These are phyloP conservation scores for Cutaneotrichosporon spelunceum DNA, from an alignment of 1,284 basidiomycete species.

Conservation along the genomic window DNA sequence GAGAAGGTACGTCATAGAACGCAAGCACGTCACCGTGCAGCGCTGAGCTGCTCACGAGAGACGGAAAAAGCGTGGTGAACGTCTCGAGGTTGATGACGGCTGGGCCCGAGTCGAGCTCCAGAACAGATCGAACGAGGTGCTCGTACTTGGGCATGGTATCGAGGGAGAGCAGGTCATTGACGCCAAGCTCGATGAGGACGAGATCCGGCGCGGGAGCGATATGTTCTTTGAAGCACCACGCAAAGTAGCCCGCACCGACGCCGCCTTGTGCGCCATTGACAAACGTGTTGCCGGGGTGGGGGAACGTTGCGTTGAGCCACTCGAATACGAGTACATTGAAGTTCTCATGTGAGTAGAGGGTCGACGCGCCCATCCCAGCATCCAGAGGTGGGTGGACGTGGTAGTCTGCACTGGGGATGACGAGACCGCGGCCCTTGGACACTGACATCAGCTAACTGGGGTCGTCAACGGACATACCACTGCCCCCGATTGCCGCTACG, in stretches of 20 bases:
- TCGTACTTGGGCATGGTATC: slow-evolving; percentile 42
- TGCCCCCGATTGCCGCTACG: slow-evolving; percentile 46
- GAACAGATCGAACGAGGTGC: slow-evolving; percentile 38
- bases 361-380: slow-evolving; percentile 30
- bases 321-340: slow-evolving; percentile 46
- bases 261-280: slow-evolving; percentile 51
- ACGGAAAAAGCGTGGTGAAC: slow-evolving; percentile 47
- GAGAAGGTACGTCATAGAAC: slow-evolving; percentile 47
- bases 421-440: slow-evolving; percentile 44
- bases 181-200: slow-evolving; percentile 46
- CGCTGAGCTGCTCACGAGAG: slow-evolving; percentile 39
- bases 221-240: slow-evolving; percentile 50
- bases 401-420: slow-evolving; percentile 13
- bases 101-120: slow-evolving; percentile 41
- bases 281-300: slow-evolving; percentile 33
- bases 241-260: slow-evolving; percentile 47
- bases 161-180: slow-evolving; percentile 45
- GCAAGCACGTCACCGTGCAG: slow-evolving; percentile 47
- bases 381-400: neutral
- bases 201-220: slow-evolving; percentile 40
- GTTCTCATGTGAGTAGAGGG: slow-evolving; percentile 48
- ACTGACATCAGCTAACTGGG: slow-evolving; percentile 24
- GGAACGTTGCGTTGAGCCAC: slow-evolving; percentile 46
- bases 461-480: slow-evolving; percentile 37
- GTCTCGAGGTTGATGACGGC: slow-evolving; percentile 50